Evolutionary conservation across 306 rosid species (phyloP), one percentile per base, ranked within the genome.

Genomic region (Cucurbita argyrosperma): DNA sequence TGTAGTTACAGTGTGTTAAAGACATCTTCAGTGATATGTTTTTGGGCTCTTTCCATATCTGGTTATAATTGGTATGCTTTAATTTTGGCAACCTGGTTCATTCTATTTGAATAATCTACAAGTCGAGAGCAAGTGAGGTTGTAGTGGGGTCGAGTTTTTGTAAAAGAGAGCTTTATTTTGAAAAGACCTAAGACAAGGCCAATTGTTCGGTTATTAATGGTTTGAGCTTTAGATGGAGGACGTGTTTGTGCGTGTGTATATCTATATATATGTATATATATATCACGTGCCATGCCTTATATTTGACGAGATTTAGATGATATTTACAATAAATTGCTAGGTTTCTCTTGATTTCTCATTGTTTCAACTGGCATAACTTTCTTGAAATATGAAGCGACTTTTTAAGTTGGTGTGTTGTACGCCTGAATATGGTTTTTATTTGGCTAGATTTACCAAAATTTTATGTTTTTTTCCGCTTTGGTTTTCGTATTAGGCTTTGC

Each of bases 401-500:
- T 39, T 49, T 46, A 49, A 13, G 58, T 13, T 69, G 13, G 21
- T 69, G n/a, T 23, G 37, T 47, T 23, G 5, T 47, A 47, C 26
- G 57, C 23, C 35, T 47, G 11, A 7, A n/a, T 69, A 69, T 13
- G 58, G 39, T 26, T 23, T 45, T 46, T 68, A 46, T 49, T 49
- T 49, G 58, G 45, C 43, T 69, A 26, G 43, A 49, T 69, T 64
- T 21, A 53, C 23, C 37, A 71, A 58, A 68, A 62, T 12, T 12
- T 46, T 16, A n/a, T 10, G 16, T 63, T 67, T 56, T 67, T 56
- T 42, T 47, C 57, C 16, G 45, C 70, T 59, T 61, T 39, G 76
- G 46, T 79, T 71, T 30, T 73, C 77, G 59, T 80, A 76, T 49
- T 85, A 95, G 99, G 99, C 52, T 89, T 88, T 73, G 69, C 18